phyloP scores from a whole-genome alignment of 1,284 basidiomycete genomes.

The Pseudozyma sp. region DNA sequence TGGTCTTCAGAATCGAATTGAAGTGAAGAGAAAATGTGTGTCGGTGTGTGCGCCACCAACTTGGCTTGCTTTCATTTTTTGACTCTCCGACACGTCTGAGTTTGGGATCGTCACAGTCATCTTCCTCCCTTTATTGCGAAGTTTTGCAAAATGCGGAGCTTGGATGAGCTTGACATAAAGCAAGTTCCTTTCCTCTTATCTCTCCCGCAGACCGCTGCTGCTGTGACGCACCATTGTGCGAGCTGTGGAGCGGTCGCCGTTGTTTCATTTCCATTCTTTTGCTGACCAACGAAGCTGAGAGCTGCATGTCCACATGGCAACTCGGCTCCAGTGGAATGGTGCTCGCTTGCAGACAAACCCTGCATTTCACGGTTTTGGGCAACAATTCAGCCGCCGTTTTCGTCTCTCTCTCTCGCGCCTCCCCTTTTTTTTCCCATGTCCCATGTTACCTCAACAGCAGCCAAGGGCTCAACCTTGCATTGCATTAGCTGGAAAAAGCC shows the following conservation, averaged over 20 bases:
- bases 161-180: neutral
- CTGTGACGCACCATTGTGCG: neutral
- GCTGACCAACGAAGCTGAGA: too few relatives aligned
- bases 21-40: too few relatives aligned
- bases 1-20: too few relatives aligned
- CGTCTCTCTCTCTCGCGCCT: neutral
- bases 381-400: neutral
- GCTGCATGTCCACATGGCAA: conserved; percentile 29
- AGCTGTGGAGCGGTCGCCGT: neutral
- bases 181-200: neutral
- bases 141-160: neutral
- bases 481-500: too few relatives aligned
- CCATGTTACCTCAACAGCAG: too few relatives aligned
- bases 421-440: neutral
- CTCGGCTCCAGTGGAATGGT: conserved; percentile 30
- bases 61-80: too few relatives aligned
- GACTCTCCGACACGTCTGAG: too few relatives aligned
- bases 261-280: neutral
- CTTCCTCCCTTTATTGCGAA: neutral
- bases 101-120: neutral
- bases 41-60: too few relatives aligned
- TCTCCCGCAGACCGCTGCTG: neutral
- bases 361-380: conserved; percentile 7
- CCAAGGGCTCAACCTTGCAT: too few relatives aligned
- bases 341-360: conserved; percentile 23